Percentiles rank a stretch among this genome's conserved stretches.
Conservation (phyloP, 129 eudicot genomes). For the Scalesia atractyloides region DNA sequence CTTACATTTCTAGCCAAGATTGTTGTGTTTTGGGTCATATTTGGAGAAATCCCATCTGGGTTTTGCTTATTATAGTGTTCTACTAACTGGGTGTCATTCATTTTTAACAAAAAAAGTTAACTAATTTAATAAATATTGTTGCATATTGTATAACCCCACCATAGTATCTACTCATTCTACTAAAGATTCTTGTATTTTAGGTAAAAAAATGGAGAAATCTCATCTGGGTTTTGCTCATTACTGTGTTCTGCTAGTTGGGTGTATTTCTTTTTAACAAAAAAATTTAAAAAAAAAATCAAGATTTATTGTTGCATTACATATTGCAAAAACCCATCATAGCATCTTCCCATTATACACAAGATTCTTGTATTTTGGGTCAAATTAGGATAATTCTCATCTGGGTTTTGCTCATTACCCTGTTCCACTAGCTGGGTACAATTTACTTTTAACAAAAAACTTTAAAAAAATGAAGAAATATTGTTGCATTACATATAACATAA, state of each 20-base stretch:
- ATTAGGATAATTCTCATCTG: constrained; percentile 10
- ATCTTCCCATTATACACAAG: neutral
- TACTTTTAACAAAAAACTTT: too few relatives aligned
- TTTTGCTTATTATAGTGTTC: constrained; percentile 26
- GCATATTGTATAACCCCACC: constrained; percentile 4
- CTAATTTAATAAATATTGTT: neutral
- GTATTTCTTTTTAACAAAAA: too few relatives aligned
- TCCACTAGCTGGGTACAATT: constrained; percentile 21
- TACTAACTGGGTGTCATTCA: constrained; percentile 21
- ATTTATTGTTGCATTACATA: constrained; percentile 3
- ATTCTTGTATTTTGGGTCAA: neutral
- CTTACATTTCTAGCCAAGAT: neutral
- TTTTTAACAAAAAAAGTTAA: neutral
- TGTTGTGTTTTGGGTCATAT: neutral
- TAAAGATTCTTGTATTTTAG: neutral
- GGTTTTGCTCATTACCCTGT: constrained; percentile 23
- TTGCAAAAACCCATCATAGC: neutral
- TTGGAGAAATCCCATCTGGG: constrained; percentile 17
- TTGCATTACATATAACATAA: constrained; percentile 4
- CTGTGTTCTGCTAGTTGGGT: constrained; percentile 28
- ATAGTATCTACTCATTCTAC: neutral
- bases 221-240: constrained; percentile 26
- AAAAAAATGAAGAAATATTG: neutral
- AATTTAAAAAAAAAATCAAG: too few relatives aligned
- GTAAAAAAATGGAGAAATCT: neutral